Percentiles rank a stretch among this genome's conserved stretches.
These are phyloP conservation scores for Gomphus bonarii DNA, from an alignment of 1,284 basidiomycete genomes.

Conservation along the genomic window DNA sequence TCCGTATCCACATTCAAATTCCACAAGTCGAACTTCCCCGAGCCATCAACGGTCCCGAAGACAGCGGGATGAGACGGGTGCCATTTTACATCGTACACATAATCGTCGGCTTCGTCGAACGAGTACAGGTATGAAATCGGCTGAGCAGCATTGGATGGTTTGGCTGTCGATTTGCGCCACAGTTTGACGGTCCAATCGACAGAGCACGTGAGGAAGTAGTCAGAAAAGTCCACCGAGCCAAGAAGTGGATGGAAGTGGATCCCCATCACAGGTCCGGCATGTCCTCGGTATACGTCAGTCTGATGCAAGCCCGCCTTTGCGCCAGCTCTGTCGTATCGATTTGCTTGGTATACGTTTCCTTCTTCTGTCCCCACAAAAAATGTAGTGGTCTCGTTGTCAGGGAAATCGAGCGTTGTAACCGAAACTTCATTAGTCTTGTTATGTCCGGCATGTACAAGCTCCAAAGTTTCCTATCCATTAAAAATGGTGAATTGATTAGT, in stretches of 20 bases:
- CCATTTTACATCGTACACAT: conserved; percentile 99
- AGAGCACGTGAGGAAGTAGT: conserved; percentile 85
- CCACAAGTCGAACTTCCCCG: conserved; percentile 93
- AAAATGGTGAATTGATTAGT: background rate
- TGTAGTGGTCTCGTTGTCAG: conserved; percentile 88
- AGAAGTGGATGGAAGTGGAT: conserved; percentile 88
- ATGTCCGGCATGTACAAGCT: conserved; percentile 76
- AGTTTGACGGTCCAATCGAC: conserved; percentile 97
- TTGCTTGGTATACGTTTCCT: conserved; percentile 91
- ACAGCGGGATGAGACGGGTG: conserved; percentile 90
- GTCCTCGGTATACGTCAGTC: conserved; percentile 85
- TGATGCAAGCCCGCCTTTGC: conserved; percentile 92
- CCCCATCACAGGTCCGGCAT: conserved; percentile 88
- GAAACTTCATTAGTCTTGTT: conserved; percentile 95
- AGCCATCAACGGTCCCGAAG: conserved; percentile 91
- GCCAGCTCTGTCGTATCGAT: conserved; percentile 92
- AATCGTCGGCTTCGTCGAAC: conserved; percentile 95
- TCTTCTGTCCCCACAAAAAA: conserved; percentile 98
- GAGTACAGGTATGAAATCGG: conserved; percentile 70
- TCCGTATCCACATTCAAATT: conserved; percentile 93
- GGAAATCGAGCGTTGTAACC: conserved; percentile 87
- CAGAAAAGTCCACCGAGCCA: conserved; percentile 89
- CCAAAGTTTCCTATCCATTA: conserved; percentile 72
- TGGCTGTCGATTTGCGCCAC: conserved; percentile 71
- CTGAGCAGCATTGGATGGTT: conserved; percentile 45